Conservation (phyloP, 352 stramenopile genomes). For the Globisporangium spiculum region DNA sequence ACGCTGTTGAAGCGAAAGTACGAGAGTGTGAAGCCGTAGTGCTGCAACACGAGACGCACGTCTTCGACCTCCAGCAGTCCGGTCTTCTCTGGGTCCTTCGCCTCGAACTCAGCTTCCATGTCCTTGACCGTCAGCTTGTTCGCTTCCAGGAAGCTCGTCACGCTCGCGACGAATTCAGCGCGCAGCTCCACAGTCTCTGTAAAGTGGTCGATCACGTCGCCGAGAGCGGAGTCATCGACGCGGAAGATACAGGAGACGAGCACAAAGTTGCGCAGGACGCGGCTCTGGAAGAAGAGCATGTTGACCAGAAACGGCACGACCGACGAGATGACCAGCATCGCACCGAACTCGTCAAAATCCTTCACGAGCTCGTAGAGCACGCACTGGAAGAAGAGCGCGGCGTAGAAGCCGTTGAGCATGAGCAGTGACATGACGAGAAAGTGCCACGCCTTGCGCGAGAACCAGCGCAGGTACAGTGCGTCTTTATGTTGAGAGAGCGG, state of each 20-base stretch:
- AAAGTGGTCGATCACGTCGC: slow-evolving; percentile 60
- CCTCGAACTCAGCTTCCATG: slow-evolving; percentile 28
- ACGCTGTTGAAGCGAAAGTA: slow-evolving; percentile 65
- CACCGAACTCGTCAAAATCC: slow-evolving; percentile 19
- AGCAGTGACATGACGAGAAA: slow-evolving; percentile 57
- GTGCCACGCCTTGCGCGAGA: slow-evolving; percentile 66
- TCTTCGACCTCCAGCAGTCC: slow-evolving; percentile 45
- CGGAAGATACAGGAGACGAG: slow-evolving; percentile 51
- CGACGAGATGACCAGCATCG: slow-evolving; percentile 22
- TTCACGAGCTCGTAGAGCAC: slow-evolving; percentile 49
- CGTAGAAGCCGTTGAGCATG: slow-evolving; percentile 74
- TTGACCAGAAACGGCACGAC: slow-evolving; percentile 56
- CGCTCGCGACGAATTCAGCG: slow-evolving; percentile 39
- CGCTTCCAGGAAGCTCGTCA: slow-evolving; percentile 28
- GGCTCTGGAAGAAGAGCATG: slow-evolving; percentile 51
- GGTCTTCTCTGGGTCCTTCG: slow-evolving; percentile 19
- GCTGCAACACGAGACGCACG: slow-evolving; percentile 33
- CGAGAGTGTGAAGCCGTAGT: slow-evolving; percentile 47
- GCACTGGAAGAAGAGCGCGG: slow-evolving; percentile 59
- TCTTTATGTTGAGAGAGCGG: neutral
- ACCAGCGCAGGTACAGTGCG: slow-evolving; percentile 31
- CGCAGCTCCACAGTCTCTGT: slow-evolving; percentile 54
- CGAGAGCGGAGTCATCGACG: slow-evolving; percentile 49
- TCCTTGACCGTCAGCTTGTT: slow-evolving; percentile 26
- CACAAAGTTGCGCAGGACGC: slow-evolving; percentile 64